Evolutionary conservation across 2,329 filamentous ascomycete genomes (phyloP), one percentile per base, ranked within the genome.

Genomic region (Aspergillus fructus): DNA sequence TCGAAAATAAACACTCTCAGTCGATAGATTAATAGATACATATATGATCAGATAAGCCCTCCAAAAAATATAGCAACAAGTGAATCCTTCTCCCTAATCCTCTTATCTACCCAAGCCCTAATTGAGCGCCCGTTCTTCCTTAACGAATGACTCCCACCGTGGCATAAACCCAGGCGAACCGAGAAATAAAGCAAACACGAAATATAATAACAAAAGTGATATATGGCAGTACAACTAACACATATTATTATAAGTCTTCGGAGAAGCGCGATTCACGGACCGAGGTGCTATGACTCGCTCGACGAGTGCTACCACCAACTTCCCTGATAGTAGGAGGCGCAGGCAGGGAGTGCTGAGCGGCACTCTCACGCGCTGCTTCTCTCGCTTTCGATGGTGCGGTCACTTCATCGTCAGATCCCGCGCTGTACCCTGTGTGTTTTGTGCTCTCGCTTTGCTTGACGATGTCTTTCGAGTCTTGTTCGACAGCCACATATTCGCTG

Each of bases 181-280:
- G 34, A 37, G 34, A 5, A 37, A n/a, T 30, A 30, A 30, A 30
- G 24, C 42, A 11, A 45, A 24, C 11, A 47, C 3, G 27, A 48
- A 13, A 34, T 5, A 17, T 13, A 48, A 17, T 17, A 34, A 34
- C 27, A 37, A 23, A 11, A 42, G 9, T 48, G 46, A 48, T 33
- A 34, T 37, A 34, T 48, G 27, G n/a, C 46, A 34, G 17, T 15
- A 47, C 11, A 37, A 23, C n/a, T 24, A 23, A 37, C 33, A 49
- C 11, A 43, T 11, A n/a, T 9, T 41, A 61, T 68, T 56, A 75
- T 52, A 75, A 53, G 61, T 74, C 71, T 43, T 75, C 73, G 1
- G 71, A 74, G 55, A 75, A 75, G 48, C 70, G 63, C 2, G 72
- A 75, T 45, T 72, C 72, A 5, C 73, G 67, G 12, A 60, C 65